Base-by-base conservation (phyloP, 148 eudicot genomes). In the Dysphania ambrosioides region DNA sequence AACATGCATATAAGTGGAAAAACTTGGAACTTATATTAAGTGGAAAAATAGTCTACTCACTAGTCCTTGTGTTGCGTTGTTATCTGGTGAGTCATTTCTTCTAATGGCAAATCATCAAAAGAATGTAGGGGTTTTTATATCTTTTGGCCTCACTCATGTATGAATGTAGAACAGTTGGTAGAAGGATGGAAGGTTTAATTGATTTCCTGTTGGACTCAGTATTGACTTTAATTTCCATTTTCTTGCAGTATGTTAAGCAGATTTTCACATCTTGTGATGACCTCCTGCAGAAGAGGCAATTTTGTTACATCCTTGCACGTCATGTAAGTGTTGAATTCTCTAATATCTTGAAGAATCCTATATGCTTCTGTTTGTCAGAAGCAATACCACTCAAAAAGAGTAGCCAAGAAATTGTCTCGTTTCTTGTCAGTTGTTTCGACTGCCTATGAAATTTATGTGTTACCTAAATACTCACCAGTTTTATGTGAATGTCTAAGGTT, bases 291-390 rank as follows among this genome's bases (percentile, higher is more conserved):
- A 92, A 88, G 87, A 87, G 87, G 82, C 97, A 95, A 72, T 92
- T 95, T 66, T 86, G 96, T 77, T 95, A 84, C 87, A 95, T 95
- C 71, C 89, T 95, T 73, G 97, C 88, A 66, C 91, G 93, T 38
- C 98, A 90, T 79, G 98, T 94, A 86, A 90, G 96, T 84, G 5
- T 47, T 68, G 65, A 64, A 19, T 72, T 79, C 61, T 26, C 23
- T 42, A 57, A 32, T 36, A 4, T 44, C 57, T 61, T 75, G 60
- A 68, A 66, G 34, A 24, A 34, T 8, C 41, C 42, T 64, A 15
- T 2, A 5, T 21, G 65, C 34, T 60, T 60, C 6, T 53, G 58
- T 53, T 71, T 56, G 62, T 29, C 27, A 5, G 26, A 75, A 13
- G 26, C 53, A 13, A 36, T 60, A 27, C 40, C 23, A 21, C 24